A percentile compares a stretch with the other conserved stretches of the same genome.
Conservation (phyloP, 805 yeast genomes). For the Kregervanrija pseudodelftensis region DNA sequence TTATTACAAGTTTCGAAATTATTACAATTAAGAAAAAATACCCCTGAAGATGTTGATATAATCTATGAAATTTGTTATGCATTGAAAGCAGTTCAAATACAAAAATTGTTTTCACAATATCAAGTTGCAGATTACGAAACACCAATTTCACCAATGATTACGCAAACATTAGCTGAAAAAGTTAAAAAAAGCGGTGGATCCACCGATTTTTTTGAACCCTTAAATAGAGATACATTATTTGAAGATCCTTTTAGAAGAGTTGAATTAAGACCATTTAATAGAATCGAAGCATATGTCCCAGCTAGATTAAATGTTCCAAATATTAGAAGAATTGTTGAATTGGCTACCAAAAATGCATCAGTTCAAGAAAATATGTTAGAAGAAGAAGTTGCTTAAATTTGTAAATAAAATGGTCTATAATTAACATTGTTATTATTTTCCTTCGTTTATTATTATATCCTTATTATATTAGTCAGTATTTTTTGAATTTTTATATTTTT, state of each 20-base stretch:
- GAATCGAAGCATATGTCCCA: conserved; percentile 88
- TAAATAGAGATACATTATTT: conserved; percentile 65
- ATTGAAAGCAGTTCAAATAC: conserved; percentile 91
- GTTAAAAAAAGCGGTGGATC: conserved; percentile 55
- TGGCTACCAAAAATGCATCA: conserved; percentile 77
- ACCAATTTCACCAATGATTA: conserved; percentile 77
- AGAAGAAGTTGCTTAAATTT: too few species aligned
- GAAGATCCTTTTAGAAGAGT: conserved; percentile 78
- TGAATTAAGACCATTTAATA: conserved; percentile 67
- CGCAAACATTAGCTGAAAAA: conserved; percentile 72
- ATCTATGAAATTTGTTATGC: conserved; percentile 93
- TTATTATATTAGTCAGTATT: neutral
- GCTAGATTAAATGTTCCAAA: conserved; percentile 88
- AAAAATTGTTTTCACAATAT: conserved; percentile 83
- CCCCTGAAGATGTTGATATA: conserved; percentile 82
- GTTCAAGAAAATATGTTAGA: conserved; percentile 41
- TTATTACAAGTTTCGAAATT: conserved; percentile 89
- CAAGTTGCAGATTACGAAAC: conserved; percentile 91
- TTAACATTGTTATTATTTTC: neutral
- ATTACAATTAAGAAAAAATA: conserved; percentile 83
- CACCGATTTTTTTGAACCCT: conserved; percentile 62
- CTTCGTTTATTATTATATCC: neutral
- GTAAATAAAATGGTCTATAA: too few species aligned
- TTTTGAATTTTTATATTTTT: neutral
- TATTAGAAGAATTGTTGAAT: conserved; percentile 80